Evolutionary conservation across 352 stramenopile genomes (phyloP).

Genomic region (Phytophthora boehmeriae): DNA sequence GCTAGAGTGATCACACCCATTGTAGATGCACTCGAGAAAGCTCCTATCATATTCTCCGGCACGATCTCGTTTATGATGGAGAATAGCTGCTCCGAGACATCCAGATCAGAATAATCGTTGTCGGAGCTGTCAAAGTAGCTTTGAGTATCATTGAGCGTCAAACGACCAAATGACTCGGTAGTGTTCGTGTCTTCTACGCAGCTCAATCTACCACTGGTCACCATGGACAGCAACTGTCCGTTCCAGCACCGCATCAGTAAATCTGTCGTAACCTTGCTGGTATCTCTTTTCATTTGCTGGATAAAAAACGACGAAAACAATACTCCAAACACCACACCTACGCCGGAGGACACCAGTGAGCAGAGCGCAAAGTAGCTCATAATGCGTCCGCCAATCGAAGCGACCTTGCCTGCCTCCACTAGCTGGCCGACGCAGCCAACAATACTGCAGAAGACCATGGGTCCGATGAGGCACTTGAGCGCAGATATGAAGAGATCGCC

Average conservation of each 20-base stretch:
- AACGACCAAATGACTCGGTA: conserved; percentile 25
- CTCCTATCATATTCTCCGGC: conserved; percentile 67
- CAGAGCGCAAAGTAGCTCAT: conserved; percentile 48
- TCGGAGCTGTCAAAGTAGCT: conserved; percentile 44
- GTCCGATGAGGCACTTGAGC: conserved; percentile 65
- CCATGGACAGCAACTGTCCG: conserved; percentile 45
- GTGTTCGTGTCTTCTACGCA: conserved; percentile 41
- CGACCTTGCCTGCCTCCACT: conserved; percentile 54
- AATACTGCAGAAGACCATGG: conserved; percentile 77
- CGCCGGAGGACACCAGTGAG: conserved; percentile 52
- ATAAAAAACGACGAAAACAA: conserved; percentile 42
- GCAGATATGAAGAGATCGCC: conserved; percentile 68
- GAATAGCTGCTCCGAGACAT: conserved; percentile 73
- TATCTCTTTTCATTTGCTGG: conserved; percentile 38
- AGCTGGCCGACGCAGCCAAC: conserved; percentile 64
- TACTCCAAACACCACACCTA: conserved; percentile 46
- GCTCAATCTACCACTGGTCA: conserved; percentile 30
- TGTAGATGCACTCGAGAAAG: conserved; percentile 55
- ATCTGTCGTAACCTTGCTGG: conserved; percentile 18
- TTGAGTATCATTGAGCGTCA: conserved; percentile 59
- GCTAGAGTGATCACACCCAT: conserved; percentile 77
- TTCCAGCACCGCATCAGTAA: conserved; percentile 57
- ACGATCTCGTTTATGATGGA: conserved; percentile 64
- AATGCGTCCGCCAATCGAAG: conserved; percentile 56
- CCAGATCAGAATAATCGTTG: conserved; percentile 33